These are phyloP conservation scores for Leishmania tarentolae DNA, from an alignment of 208 protist genomes.

Conservation along the genomic window DNA sequence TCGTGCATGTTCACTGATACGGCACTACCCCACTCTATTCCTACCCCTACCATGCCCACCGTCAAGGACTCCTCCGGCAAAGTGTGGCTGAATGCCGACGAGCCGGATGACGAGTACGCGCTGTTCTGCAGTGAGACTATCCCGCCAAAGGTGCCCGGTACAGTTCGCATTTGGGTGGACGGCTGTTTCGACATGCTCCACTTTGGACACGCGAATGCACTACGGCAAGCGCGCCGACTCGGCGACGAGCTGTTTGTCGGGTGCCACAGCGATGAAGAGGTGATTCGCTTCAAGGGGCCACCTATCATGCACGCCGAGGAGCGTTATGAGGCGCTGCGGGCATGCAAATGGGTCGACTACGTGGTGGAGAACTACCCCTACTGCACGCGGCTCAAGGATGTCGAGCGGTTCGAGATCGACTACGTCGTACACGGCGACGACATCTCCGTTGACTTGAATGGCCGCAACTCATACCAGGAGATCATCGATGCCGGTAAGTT, in stretches of 20 bases:
- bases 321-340: constrained; percentile 91
- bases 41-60: background rate
- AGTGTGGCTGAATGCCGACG: constrained; percentile 73
- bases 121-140: constrained; percentile 50
- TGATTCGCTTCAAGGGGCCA: constrained; percentile 95
- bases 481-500: constrained; percentile 93
- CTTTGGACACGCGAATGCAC: constrained; percentile 89
- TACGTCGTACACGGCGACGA: constrained; percentile 98
- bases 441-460: constrained; percentile 94
- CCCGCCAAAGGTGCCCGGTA: constrained; percentile 68
- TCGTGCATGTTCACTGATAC: background rate
- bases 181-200: constrained; percentile 94
- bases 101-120: constrained; percentile 63
- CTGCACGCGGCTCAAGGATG: constrained; percentile 88
- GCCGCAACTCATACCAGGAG: constrained; percentile 94
- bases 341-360: constrained; percentile 99
- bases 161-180: constrained; percentile 86
- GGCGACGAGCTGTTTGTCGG: constrained; percentile 97
- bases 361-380: constrained; percentile 96
- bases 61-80: too few species aligned
- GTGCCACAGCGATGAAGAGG: constrained; percentile 97
- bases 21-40: background rate
- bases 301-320: constrained; percentile 98
- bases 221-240: constrained; percentile 87
- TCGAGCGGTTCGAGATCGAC: constrained; percentile 95